A percentile compares a stretch with the other conserved stretches of the same genome.
These are phyloP conservation scores for Sporothrix luriei DNA, from an alignment of 2,329 filamentous ascomycete genomes.

Conservation along the genomic window DNA sequence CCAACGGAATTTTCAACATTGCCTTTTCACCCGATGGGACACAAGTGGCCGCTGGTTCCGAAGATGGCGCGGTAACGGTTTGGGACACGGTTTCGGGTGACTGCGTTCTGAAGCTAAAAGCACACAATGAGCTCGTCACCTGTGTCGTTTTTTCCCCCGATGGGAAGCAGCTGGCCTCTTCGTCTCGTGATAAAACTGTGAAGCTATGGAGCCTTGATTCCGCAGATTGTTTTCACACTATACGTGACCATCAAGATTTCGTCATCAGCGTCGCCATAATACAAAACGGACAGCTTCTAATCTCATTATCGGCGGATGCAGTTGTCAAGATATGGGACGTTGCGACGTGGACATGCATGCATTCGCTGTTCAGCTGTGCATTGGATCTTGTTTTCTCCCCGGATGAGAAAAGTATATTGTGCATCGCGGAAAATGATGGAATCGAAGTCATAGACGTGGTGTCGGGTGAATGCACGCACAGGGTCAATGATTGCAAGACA, in stretches of 20 bases:
- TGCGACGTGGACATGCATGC: background rate
- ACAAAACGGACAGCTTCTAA: background rate
- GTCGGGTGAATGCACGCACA: background rate
- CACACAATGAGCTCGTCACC: background rate
- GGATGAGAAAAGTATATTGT: background rate
- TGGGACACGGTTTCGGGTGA: background rate
- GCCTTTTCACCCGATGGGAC: background rate
- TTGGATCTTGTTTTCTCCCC: background rate
- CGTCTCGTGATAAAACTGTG: background rate
- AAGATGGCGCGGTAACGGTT: background rate
- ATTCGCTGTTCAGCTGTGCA: background rate
- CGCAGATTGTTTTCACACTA: background rate
- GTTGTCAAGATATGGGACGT: background rate
- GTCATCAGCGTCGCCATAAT: background rate
- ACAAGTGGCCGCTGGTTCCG: background rate
- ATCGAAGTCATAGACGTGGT: background rate
- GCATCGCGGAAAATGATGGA: background rate
- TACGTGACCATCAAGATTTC: background rate
- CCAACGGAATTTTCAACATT: background rate
- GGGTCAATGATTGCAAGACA: background rate
- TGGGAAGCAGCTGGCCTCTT: background rate
- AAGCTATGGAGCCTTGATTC: background rate
- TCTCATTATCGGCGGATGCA: background rate
- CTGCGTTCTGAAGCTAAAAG: background rate
- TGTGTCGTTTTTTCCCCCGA: background rate